Percentiles rank a stretch among this genome's conserved stretches.
Evolutionary conservation across 306 rosid species (phyloP).

Genomic region (Cucurbita argyrosperma): DNA sequence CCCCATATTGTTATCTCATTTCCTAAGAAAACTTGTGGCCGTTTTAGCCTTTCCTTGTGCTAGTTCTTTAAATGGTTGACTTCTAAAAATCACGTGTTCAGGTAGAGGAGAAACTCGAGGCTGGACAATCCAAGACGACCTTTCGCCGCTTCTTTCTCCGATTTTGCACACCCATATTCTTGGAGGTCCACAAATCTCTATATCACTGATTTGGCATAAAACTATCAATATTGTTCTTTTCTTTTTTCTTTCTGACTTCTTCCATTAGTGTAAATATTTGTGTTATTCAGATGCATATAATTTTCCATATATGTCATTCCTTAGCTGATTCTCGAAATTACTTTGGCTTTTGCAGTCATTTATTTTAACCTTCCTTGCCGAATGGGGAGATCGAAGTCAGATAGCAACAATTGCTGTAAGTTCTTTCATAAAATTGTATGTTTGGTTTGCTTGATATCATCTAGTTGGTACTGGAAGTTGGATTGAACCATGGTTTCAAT

Average conservation of each 20-base stretch:
- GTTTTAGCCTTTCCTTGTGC: neutral
- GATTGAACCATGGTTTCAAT: neutral
- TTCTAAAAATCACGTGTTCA: conserved; percentile 11
- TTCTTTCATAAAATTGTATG: neutral
- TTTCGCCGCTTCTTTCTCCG: conserved; percentile 75
- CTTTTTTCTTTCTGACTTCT: neutral
- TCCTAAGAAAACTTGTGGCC: neutral
- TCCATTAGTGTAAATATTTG: neutral
- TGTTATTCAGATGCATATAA: too few species aligned
- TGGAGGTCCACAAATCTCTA: conserved; percentile 43
- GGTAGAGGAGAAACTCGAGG: conserved; percentile 97
- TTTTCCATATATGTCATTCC: neutral
- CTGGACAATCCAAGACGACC: conserved; percentile 81
- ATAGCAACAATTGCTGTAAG: conserved; percentile 98
- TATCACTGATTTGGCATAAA: neutral
- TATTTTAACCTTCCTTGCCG: conserved; percentile 85
- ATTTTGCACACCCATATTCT: conserved; percentile 91
- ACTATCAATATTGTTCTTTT: neutral
- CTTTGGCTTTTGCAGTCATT: conserved; percentile 54
- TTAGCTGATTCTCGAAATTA: neutral
- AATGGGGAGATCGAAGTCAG: conserved; percentile 99
- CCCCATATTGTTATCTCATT: neutral
- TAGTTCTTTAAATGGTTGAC: neutral
- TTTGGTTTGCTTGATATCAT: neutral
- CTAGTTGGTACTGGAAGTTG: neutral